phyloP scores from a whole-genome alignment of 2,329 filamentous ascomycete species.

The Neonectria coccinea region DNA sequence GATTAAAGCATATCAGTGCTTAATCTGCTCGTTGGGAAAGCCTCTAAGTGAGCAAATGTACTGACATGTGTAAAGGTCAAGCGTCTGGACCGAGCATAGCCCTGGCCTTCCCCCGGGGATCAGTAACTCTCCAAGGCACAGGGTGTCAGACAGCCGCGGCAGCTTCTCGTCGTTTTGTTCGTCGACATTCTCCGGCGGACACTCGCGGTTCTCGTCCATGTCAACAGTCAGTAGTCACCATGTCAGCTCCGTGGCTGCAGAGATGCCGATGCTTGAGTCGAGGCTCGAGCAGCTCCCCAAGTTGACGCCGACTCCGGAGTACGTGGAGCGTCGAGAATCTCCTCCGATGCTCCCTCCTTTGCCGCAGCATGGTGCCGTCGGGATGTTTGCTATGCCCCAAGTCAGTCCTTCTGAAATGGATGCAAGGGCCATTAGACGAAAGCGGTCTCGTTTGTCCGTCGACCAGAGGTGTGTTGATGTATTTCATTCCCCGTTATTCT shows the following conservation, averaged over 20 bases:
- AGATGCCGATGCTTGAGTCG: slow-evolving; percentile 54
- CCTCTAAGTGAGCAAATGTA: not conserved
- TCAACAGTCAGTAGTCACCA: slow-evolving; percentile 61
- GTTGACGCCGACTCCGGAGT: slow-evolving; percentile 31
- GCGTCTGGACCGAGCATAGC: slow-evolving; percentile 39
- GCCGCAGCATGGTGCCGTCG: slow-evolving; percentile 19
- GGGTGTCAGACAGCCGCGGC: slow-evolving; percentile 62
- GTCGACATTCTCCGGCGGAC: slow-evolving; percentile 58
- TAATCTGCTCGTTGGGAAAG: not conserved
- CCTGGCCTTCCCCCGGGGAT: slow-evolving; percentile 19
- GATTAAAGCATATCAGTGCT: not conserved
- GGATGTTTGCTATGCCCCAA: slow-evolving; percentile 15
- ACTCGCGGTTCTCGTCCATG: slow-evolving; percentile 66
- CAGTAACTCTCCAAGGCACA: slow-evolving; percentile 39
- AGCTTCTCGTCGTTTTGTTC: slow-evolving; percentile 64
- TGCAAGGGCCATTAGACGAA: slow-evolving; percentile 35
- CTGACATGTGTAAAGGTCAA: slow-evolving; percentile 38
- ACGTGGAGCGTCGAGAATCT: slow-evolving; percentile 18
- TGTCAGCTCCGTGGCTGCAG: slow-evolving; percentile 49
- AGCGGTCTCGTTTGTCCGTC: slow-evolving; percentile 40
- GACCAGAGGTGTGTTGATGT: slow-evolving; percentile 38
- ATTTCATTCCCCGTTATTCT: slow-evolving; percentile 7
- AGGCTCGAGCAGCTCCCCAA: slow-evolving; percentile 48
- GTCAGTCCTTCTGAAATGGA: slow-evolving; percentile 36
- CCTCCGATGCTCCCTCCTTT: slow-evolving; percentile 27